Percentiles rank a stretch among this genome's conserved stretches.
phyloP scores from a whole-genome alignment of 345 rosid species.

The Eutrema japonicum region DNA sequence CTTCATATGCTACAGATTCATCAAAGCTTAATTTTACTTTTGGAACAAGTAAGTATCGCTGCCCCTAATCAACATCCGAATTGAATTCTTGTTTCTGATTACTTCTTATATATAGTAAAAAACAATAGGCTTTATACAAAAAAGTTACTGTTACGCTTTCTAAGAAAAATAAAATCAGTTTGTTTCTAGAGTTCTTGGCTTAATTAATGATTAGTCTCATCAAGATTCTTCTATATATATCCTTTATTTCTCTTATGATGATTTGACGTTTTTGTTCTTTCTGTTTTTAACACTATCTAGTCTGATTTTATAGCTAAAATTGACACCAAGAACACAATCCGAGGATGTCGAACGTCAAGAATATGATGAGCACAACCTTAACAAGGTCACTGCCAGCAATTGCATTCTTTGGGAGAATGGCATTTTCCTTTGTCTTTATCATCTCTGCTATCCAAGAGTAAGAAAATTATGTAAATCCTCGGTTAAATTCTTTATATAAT shows the following conservation, averaged over 20 bases:
- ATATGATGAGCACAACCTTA: constrained; percentile 23
- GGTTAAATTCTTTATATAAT: background rate
- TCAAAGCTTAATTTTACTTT: constrained; percentile 19
- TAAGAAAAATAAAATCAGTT: background rate
- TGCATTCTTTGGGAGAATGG: constrained; percentile 43
- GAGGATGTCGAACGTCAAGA: constrained; percentile 28
- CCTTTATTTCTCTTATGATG: background rate
- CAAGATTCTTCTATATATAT: constrained; percentile 7
- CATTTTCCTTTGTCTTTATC: constrained; percentile 41
- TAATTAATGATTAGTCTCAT: background rate
- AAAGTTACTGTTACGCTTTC: background rate
- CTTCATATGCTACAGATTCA: constrained; percentile 17
- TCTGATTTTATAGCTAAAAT: background rate
- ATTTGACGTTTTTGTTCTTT: constrained; percentile 2
- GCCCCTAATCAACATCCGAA: background rate
- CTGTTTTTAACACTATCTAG: background rate
- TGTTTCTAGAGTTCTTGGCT: constrained; percentile 4
- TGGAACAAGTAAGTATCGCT: constrained; percentile 35
- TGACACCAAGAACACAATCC: constrained; percentile 19
- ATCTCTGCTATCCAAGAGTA: constrained; percentile 44
- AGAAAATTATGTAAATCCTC: background rate
- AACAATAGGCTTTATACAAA: background rate
- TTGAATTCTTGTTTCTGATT: constrained; percentile 18
- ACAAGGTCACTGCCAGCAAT: constrained; percentile 44
- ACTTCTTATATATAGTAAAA: background rate